Base-by-base conservation (phyloP, 192 early-diverging fungal species). In the Cetraspora pellucida region DNA sequence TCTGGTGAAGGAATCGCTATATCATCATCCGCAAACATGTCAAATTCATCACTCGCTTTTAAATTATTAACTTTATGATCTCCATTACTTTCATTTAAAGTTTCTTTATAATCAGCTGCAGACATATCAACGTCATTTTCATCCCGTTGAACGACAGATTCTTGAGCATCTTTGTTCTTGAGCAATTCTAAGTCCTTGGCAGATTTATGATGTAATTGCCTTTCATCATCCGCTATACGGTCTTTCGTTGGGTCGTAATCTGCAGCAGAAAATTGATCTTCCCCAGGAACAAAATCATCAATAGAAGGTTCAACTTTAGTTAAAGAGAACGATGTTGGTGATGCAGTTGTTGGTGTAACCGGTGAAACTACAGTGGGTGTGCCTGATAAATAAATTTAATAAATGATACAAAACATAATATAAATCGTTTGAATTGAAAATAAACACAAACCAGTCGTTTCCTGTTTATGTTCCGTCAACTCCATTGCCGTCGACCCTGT, bases 231-330 rank as follows among this genome's bases (percentile, higher is more conserved):
- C 2, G 87, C 87, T 25, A 89, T 88, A 8, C 87, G 73, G 72
- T 96, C 95, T 27, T 86, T 83, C 2, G 87, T 90, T 2, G 95
- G 95, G 80, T 93, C 88, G 77, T 95, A 96, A 79, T 96, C 94
- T 27, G 90, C 91, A 2, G 91, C 87, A 27, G 89, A 87, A 28
- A 90, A 77, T 23, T 80, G 77, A 45, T 67, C 65, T 57, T 69
- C 73, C 17, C 77, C 81, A 50, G 77, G 72, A 11, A 80, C 75
- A 21, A 49, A 70, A 49, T 80, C 72, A 47, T 77, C 80, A 31
- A 58, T 45, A 43, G 55, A 64, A 49, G 54, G 72, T 25, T 69
- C 82, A 70, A 79, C 77, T 72, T 82, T 77, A 27, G 79, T 80
- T n/a, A 75, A 47, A 65, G 79, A 73, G 11, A 81, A 78, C 44